Evolutionary conservation across 768 basidiomycete species (phyloP).

Genomic region (Amanita jacksonii): DNA sequence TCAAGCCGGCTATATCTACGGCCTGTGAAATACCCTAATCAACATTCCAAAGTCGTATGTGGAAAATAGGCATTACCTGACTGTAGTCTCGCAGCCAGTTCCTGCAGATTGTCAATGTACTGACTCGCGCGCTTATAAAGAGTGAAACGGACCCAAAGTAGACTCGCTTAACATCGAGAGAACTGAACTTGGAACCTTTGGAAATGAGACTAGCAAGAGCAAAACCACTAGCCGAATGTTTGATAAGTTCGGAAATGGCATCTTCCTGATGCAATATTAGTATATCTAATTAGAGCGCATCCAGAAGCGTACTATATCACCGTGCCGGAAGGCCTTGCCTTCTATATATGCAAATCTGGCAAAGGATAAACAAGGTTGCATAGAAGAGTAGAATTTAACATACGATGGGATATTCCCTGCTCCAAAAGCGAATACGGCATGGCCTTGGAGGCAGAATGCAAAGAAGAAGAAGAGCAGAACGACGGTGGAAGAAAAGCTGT

Average conservation of each 20-base stretch:
- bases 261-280: constrained; percentile 45
- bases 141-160: constrained; percentile 56
- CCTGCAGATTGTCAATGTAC: constrained; percentile 23
- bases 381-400: constrained; percentile 15
- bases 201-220: constrained; percentile 48
- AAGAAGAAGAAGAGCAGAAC: constrained; percentile 40
- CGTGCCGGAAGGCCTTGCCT: constrained; percentile 79
- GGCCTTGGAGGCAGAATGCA: constrained; percentile 44
- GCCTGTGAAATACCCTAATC: constrained; percentile 33
- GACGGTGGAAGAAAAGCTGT: constrained; percentile 21
- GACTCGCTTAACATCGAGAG: constrained; percentile 75
- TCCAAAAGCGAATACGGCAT: constrained; percentile 67
- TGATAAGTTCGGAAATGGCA: constrained; percentile 47
- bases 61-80: constrained; percentile 30
- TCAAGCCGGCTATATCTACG: constrained; percentile 72
- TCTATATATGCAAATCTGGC: constrained; percentile 76
- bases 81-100: constrained; percentile 90
- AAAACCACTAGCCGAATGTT: constrained; percentile 45
- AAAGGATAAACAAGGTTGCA: constrained; percentile 9
- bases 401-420: constrained; percentile 81
- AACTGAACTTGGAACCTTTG: constrained; percentile 61
- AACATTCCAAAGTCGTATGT: background rate
- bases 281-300: background rate
- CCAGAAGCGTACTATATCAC: constrained; percentile 62
- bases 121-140: constrained; percentile 1